These are phyloP conservation scores for Alternaria ventricosa DNA, from an alignment of 2,329 filamentous ascomycete genomes.

Conservation along the genomic window DNA sequence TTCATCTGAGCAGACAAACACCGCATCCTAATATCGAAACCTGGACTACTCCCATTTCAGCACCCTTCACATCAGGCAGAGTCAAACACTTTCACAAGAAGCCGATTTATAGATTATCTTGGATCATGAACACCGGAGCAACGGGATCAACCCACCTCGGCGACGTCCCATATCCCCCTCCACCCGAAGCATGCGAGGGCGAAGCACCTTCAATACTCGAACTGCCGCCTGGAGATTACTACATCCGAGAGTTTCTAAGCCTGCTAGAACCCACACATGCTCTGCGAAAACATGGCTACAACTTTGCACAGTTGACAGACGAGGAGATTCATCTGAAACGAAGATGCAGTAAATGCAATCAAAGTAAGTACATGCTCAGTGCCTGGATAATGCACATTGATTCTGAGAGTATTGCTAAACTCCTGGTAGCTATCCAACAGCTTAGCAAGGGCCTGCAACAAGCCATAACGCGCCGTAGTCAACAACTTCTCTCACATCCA, in stretches of 20 bases:
- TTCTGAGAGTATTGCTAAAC: background rate
- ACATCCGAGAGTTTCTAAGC: background rate
- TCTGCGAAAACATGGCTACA: constrained; percentile 17
- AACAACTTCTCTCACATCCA: background rate
- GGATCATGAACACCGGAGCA: background rate
- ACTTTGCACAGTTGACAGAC: constrained; percentile 7
- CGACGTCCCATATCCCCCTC: background rate
- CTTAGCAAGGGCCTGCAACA: constrained; percentile 1
- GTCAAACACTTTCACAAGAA: background rate
- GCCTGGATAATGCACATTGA: background rate
- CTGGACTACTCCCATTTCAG: background rate
- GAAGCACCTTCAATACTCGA: background rate
- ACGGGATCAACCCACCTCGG: background rate
- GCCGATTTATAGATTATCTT: background rate
- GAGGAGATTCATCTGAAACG: constrained; percentile 17
- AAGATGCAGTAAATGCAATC: constrained; percentile 16
- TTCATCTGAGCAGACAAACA: background rate
- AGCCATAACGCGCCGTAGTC: background rate
- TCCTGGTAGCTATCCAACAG: background rate
- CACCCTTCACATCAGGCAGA: background rate
- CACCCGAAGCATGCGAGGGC: background rate
- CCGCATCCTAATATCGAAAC: background rate
- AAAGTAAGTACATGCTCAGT: background rate
- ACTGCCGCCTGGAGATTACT: background rate
- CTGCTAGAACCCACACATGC: constrained; percentile 2